phyloP scores from a whole-genome alignment of 768 basidiomycete species.

The Cyclocybe cylindracea region DNA sequence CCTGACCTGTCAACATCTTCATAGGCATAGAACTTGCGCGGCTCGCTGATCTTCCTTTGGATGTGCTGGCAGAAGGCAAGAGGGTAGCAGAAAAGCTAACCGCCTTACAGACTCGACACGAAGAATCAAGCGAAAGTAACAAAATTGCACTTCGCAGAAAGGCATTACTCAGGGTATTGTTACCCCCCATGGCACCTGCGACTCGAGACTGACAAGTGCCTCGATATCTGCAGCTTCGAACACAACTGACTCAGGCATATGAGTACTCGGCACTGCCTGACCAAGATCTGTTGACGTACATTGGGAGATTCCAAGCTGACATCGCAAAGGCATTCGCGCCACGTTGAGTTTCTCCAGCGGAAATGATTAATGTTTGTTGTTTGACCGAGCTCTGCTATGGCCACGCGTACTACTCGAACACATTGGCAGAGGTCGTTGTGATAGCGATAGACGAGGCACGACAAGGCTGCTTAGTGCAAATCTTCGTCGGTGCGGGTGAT shows the following conservation, averaged over 20 bases:
- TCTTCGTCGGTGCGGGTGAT: too few species aligned
- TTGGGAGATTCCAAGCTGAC: conserved; percentile 70
- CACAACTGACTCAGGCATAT: conserved; percentile 72
- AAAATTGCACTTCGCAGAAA: conserved; percentile 64
- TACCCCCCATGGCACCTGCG: background rate
- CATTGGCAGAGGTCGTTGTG: too few species aligned
- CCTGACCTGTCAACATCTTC: background rate
- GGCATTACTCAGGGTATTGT: conserved; percentile 62
- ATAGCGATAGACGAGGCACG: too few species aligned
- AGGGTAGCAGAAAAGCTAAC: conserved; percentile 61
- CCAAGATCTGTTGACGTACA: conserved; percentile 63
- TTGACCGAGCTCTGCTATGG: too few species aligned
- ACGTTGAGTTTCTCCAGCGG: background rate
- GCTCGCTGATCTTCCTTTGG: conserved; percentile 80
- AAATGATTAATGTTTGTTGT: too few species aligned
- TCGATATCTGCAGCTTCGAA: conserved; percentile 51
- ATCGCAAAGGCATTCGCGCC: conserved; percentile 55
- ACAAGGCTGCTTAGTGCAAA: too few species aligned
- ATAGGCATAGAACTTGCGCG: conserved; percentile 87
- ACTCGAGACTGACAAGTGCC: background rate
- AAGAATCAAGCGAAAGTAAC: conserved; percentile 63
- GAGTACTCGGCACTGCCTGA: conserved; percentile 76
- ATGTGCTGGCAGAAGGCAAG: conserved; percentile 65
- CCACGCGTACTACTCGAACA: too few species aligned
- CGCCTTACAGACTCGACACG: conserved; percentile 53